Conservation (phyloP, 1,284 basidiomycete species). For the Naganishia sp. region DNA sequence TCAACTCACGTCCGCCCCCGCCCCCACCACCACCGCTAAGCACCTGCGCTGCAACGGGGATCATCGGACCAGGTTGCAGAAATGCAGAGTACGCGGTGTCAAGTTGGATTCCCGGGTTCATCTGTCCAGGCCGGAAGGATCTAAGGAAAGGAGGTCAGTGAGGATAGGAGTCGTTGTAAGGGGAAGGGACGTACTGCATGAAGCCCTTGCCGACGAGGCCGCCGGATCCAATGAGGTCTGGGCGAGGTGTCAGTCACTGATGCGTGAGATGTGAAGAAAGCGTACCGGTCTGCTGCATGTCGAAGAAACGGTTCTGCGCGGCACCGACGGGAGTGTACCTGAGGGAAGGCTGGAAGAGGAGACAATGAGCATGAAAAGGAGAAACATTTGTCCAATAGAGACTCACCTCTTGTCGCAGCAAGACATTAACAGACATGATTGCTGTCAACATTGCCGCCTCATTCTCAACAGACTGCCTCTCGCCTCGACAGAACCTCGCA, state of each 20-base stretch:
- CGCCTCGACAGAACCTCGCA: conserved; percentile 43
- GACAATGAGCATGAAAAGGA: neutral
- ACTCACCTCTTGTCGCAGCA: conserved; percentile 45
- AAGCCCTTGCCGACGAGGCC: conserved; percentile 51
- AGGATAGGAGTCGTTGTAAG: neutral
- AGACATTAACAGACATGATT: conserved; percentile 49
- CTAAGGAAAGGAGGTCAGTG: conserved; percentile 32
- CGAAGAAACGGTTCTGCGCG: conserved; percentile 49
- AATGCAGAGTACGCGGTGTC: conserved; percentile 54
- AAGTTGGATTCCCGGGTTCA: conserved; percentile 45
- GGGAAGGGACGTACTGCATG: conserved; percentile 44
- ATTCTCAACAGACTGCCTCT: conserved; percentile 43
- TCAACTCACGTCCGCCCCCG: conserved; percentile 35
- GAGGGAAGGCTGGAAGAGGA: conserved; percentile 3
- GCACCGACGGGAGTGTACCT: conserved; percentile 49
- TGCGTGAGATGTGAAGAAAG: neutral
- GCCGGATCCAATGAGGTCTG: conserved; percentile 40
- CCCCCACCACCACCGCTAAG: conserved; percentile 44
- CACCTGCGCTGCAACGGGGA: conserved; percentile 42
- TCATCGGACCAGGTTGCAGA: conserved; percentile 45
- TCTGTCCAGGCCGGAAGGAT: conserved; percentile 46
- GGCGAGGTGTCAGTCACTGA: conserved; percentile 19
- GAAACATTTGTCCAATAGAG: neutral
- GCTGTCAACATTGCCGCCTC: conserved; percentile 44
- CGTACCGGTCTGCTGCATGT: conserved; percentile 39